phyloP scores from a whole-genome alignment of 495 filamentous ascomycete genomes.

The Parathielavia appendiculata region DNA sequence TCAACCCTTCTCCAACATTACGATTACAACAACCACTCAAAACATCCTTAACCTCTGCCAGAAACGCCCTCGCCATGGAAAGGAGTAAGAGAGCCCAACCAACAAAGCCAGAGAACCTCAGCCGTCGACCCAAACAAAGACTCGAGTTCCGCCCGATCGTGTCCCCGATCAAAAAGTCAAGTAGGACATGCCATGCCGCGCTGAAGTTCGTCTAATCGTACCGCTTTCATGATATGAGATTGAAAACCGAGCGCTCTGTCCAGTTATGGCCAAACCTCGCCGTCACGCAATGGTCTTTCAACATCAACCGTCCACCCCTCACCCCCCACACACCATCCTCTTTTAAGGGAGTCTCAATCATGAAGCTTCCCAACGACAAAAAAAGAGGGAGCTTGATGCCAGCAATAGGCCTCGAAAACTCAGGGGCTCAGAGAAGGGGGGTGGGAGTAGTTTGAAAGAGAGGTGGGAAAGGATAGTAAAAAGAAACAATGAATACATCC shows the following conservation, averaged over 20 bases:
- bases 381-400: slow-evolving; percentile 8
- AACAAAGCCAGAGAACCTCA: neutral
- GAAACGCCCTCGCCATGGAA: slow-evolving; percentile 1
- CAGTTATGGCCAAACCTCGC: slow-evolving; percentile 6
- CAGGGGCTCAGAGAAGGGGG: neutral
- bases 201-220: slow-evolving; percentile 9
- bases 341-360: neutral
- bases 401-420: slow-evolving; percentile 4
- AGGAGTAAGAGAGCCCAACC: neutral
- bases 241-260: neutral
- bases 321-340: neutral
- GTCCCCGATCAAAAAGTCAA: neutral
- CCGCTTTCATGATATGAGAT: slow-evolving; percentile 9
- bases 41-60: neutral
- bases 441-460: neutral
- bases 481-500: slow-evolving; percentile 6
- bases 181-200: slow-evolving; percentile 15
- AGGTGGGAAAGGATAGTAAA: neutral
- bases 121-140: neutral
- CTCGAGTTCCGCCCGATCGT: slow-evolving; percentile 5
- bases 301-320: neutral
- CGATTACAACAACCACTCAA: slow-evolving; percentile 1
- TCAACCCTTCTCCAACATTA: slow-evolving; percentile 3
- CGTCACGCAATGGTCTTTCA: neutral
- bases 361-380: neutral